These are phyloP conservation scores for Kwoniella heveanensis DNA, from an alignment of 768 basidiomycete species.

Conservation along the genomic window DNA sequence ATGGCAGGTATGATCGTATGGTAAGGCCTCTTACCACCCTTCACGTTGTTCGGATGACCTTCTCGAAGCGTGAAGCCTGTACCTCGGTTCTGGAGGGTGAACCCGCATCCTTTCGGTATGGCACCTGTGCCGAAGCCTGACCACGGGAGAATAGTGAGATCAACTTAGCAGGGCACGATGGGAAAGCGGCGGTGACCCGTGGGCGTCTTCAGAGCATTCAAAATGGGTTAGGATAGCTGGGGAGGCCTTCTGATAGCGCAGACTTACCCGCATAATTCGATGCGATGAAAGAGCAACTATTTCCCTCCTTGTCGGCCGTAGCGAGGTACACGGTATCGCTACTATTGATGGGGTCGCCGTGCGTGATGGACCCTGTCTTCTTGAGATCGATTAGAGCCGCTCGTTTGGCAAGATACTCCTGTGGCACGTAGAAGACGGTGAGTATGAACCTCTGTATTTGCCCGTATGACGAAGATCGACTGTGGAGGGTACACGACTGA, in stretches of 20 bases:
- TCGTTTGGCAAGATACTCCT: conserved; percentile 81
- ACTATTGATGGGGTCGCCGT: conserved; percentile 77
- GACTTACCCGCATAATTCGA: conserved; percentile 52
- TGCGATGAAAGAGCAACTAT: conserved; percentile 57
- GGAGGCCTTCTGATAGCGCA: not conserved
- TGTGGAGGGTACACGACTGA: too few relatives aligned
- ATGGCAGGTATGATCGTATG: conserved; percentile 73
- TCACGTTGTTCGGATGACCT: conserved; percentile 80
- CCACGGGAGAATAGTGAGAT: not conserved
- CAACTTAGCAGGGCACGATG: not conserved
- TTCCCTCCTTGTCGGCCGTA: conserved; percentile 63
- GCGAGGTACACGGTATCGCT: conserved; percentile 96
- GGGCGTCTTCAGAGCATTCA: too few relatives aligned
- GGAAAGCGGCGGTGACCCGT: too few relatives aligned
- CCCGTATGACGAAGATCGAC: too few relatives aligned
- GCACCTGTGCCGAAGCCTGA: conserved; percentile 85
- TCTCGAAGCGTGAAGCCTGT: conserved; percentile 76
- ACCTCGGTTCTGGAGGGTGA: conserved; percentile 94
- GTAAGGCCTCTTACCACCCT: conserved; percentile 83
- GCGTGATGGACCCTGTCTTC: conserved; percentile 67
- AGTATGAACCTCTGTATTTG: too few relatives aligned
- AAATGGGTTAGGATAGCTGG: conserved; percentile 25
- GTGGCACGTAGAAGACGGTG: conserved; percentile 4
- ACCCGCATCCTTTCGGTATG: conserved; percentile 90
- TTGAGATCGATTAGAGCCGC: conserved; percentile 79